A percentile compares a stretch with the other conserved stretches of the same genome.
These are phyloP conservation scores for Trapa bicornis DNA, from an alignment of 345 rosid species.

Conservation along the genomic window DNA sequence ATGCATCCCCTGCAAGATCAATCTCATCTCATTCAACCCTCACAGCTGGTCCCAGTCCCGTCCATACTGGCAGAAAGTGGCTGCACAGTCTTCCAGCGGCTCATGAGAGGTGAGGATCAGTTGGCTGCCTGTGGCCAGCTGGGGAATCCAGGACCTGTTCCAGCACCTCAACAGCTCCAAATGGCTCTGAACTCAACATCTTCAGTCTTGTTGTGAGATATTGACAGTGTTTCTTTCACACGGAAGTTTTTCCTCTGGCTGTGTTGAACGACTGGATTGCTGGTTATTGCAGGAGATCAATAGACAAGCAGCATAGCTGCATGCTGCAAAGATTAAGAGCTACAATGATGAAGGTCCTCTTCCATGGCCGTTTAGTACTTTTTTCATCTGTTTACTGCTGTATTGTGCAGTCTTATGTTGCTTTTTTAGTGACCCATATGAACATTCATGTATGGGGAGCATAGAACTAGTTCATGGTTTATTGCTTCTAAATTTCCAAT, in stretches of 20 bases:
- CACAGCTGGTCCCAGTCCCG: constrained; percentile 65
- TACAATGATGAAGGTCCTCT: too few relatives aligned
- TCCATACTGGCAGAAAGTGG: constrained; percentile 61
- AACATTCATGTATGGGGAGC: too few relatives aligned
- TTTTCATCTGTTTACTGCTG: too few relatives aligned
- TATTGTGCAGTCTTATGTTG: too few relatives aligned
- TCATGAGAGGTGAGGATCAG: constrained; percentile 83
- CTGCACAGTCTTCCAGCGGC: constrained; percentile 49
- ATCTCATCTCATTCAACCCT: constrained; percentile 82
- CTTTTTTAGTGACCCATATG: too few relatives aligned
- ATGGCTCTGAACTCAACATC: constrained; percentile 29
- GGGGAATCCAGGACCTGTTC: constrained; percentile 54
- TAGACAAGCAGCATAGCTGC: too few relatives aligned
- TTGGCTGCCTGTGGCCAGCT: constrained; percentile 99
- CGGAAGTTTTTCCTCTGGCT: neutral
- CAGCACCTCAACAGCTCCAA: constrained; percentile 64
- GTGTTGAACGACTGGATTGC: neutral
- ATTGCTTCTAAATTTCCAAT: too few relatives aligned
- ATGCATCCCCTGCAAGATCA: constrained; percentile 93
- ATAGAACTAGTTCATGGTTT: too few relatives aligned
- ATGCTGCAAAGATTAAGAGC: too few relatives aligned
- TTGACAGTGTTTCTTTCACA: neutral
- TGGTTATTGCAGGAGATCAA: neutral
- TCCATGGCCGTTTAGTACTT: too few relatives aligned
- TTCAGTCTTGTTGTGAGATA: neutral